phyloP scores from a whole-genome alignment of 768 basidiomycete species.

The Boletus vinaceobasis region DNA sequence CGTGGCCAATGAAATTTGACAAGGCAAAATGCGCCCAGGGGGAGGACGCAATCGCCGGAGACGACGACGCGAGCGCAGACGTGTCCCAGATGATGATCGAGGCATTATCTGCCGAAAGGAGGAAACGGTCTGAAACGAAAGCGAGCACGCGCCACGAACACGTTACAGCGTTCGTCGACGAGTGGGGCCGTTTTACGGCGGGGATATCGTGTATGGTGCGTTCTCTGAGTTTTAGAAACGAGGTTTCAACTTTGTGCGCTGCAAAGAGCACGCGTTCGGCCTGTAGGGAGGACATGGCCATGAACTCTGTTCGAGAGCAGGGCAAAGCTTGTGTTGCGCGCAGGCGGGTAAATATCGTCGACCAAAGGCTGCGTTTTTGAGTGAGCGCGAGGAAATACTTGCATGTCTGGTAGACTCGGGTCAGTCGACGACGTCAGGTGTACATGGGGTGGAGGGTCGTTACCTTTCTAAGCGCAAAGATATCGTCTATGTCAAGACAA shows the following conservation, averaged over 20 bases:
- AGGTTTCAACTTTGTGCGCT: slow-evolving; percentile 13
- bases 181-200: not conserved
- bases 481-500: slow-evolving; percentile 12
- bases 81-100: slow-evolving; percentile 17
- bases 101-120: slow-evolving; percentile 14
- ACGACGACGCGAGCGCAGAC: not conserved
- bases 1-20: slow-evolving; percentile 4
- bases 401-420: slow-evolving; percentile 21
- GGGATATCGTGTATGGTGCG: not conserved
- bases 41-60: not conserved
- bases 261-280: slow-evolving; percentile 14
- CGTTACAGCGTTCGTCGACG: not conserved
- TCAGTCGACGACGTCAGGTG: not conserved
- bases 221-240: slow-evolving; percentile 16
- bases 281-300: slow-evolving; percentile 4
- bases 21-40: slow-evolving; percentile 12
- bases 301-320: slow-evolving; percentile 11
- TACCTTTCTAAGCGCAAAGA: slow-evolving; percentile 20
- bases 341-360: slow-evolving; percentile 9
- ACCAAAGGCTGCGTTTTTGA: slow-evolving; percentile 18
- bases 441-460: not conserved
- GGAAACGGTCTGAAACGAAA: slow-evolving; percentile 21
- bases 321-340: slow-evolving; percentile 14
- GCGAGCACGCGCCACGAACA: slow-evolving; percentile 9
- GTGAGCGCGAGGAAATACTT: slow-evolving; percentile 17